phyloP scores from a whole-genome alignment of 2,329 filamentous ascomycete species.

The Zymoseptoria passerinii region DNA sequence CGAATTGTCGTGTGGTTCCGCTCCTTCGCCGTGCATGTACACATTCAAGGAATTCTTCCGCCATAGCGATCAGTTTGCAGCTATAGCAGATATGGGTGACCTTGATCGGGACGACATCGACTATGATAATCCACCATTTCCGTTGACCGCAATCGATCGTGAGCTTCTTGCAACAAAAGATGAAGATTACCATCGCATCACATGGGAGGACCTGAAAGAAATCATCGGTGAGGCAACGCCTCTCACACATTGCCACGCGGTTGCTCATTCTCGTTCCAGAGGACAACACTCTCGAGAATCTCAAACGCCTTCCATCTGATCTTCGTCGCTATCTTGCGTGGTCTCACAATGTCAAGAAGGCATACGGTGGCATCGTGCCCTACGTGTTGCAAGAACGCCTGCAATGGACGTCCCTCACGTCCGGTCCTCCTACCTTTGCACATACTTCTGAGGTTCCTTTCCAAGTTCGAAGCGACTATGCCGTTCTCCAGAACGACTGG shows the following conservation, averaged over 20 bases:
- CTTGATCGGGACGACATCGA: slow-evolving; percentile 21
- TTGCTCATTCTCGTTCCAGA: slow-evolving; percentile 13
- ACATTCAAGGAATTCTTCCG: slow-evolving; percentile 2
- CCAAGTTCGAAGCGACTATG: slow-evolving; percentile 46
- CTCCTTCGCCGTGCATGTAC: background rate
- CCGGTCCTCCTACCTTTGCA: slow-evolving; percentile 30
- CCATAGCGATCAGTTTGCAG: background rate
- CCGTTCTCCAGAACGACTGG: slow-evolving; percentile 55
- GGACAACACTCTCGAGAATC: slow-evolving; percentile 45
- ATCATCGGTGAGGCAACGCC: slow-evolving; percentile 40
- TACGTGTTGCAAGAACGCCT: slow-evolving; percentile 50
- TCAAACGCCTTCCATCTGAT: slow-evolving; percentile 53
- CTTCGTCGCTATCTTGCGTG: slow-evolving; percentile 53
- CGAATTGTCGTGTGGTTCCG: background rate
- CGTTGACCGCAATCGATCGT: slow-evolving; percentile 43
- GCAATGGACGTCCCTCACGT: slow-evolving; percentile 37
- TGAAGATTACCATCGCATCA: slow-evolving; percentile 44
- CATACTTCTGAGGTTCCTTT: slow-evolving; percentile 45
- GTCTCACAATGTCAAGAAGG: slow-evolving; percentile 46
- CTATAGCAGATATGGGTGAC: slow-evolving; percentile 8
- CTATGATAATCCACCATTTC: slow-evolving; percentile 32
- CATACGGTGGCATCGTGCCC: slow-evolving; percentile 48
- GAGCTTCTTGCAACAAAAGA: slow-evolving; percentile 43
- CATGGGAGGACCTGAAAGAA: slow-evolving; percentile 44
- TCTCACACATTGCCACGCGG: background rate